A percentile compares a stretch with the other conserved stretches of the same genome.
phyloP scores from a whole-genome alignment of 78 protist genomes.

The Chrysochromulina parva region DNA sequence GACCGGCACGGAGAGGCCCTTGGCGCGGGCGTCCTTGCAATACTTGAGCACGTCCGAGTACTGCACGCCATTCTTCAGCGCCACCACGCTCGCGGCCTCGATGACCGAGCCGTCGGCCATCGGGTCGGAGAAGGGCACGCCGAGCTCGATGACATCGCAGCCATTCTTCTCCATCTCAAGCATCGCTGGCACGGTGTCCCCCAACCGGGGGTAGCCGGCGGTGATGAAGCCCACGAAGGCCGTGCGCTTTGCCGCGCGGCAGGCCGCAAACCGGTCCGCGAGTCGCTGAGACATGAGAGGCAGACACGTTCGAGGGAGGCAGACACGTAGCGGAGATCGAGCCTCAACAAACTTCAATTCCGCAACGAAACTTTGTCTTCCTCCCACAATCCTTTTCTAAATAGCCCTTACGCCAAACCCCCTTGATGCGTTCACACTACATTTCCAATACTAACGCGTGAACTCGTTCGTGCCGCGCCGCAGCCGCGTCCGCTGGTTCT shows the following conservation, averaged over 20 bases:
- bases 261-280: not conserved
- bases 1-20: constrained; percentile 75
- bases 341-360: no score
- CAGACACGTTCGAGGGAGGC: no score
- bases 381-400: no score
- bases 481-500: no score
- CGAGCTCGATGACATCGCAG: constrained; percentile 81
- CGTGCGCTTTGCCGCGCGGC: not conserved
- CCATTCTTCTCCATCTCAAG: constrained; percentile 69
- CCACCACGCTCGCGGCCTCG: constrained; percentile 45
- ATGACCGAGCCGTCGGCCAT: constrained; percentile 52
- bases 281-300: no score
- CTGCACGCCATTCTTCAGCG: constrained; percentile 12
- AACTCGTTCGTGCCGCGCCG: no score
- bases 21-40: constrained; percentile 48
- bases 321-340: no score
- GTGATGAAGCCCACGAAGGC: constrained; percentile 65
- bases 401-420: no score
- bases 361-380: no score
- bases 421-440: no score
- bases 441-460: no score
- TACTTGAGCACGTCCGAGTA: not conserved
- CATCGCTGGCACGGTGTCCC: constrained; percentile 19
- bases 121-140: constrained; percentile 58
- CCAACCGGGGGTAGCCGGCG: constrained; percentile 61